Evolutionary conservation across 106 monocot species (phyloP).

Genomic region (Dendrobium chrysotoxum): DNA sequence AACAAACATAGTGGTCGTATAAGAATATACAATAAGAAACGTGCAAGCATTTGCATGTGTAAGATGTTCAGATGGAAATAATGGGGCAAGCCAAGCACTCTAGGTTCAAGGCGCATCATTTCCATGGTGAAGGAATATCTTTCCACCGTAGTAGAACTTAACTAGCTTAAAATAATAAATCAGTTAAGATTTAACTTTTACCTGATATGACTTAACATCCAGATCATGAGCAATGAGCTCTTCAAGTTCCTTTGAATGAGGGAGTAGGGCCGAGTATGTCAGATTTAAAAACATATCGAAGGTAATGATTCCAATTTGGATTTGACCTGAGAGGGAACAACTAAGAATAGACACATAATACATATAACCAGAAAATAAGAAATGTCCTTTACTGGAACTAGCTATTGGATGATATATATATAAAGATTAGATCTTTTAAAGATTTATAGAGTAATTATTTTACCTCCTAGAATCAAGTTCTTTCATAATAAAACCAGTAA

Average conservation of each 20-base stretch:
- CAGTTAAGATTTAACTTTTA: conserved; percentile 10
- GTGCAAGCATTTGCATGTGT: neutral
- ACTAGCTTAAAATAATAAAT: too few relatives aligned
- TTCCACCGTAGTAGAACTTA: neutral
- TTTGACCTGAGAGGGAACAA: conserved; percentile 47
- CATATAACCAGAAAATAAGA: neutral
- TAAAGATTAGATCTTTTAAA: neutral
- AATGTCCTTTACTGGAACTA: neutral
- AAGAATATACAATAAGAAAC: neutral
- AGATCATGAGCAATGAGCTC: conserved; percentile 68
- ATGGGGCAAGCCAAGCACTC: too few relatives aligned
- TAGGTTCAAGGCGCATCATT: too few relatives aligned
- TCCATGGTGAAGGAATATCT: neutral
- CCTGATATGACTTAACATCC: conserved; percentile 68
- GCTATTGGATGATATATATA: neutral
- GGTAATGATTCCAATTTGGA: conserved; percentile 65
- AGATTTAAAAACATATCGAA: conserved; percentile 76
- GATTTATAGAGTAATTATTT: too few relatives aligned
- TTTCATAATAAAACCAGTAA: too few relatives aligned
- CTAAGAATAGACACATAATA: neutral
- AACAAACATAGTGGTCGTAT: neutral
- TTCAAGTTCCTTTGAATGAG: conserved; percentile 55
- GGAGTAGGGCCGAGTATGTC: conserved; percentile 41
- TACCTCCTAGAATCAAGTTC: too few relatives aligned
- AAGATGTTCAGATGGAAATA: neutral